Base-by-base conservation (phyloP, 148 eudicot species). In the Simmondsia chinensis region DNA sequence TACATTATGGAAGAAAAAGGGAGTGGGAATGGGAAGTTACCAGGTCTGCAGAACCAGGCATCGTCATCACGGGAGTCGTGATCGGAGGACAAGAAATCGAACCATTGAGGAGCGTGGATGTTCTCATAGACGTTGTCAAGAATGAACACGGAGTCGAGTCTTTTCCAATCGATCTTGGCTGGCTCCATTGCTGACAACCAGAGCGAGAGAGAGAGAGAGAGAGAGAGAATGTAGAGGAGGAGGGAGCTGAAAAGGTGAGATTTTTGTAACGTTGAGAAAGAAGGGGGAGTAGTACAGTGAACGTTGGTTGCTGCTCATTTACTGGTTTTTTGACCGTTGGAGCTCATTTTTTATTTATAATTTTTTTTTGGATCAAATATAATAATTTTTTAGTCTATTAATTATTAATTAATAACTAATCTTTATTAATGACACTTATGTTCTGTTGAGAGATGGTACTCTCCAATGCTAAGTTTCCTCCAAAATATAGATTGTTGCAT, bases 61-160 rank as follows among this genome's bases (percentile, higher is more conserved):
- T 66, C 74, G 7, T 78, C 91, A 8, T 82, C 87, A 24, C 47
- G 56, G 6, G 70, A 33, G 26, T 30, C 14, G 13, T 19, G 45
- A 32, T 60, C 48, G 3, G 79, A 57, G 23, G 65, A 46, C 9
- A 64, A 48, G 52, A 87, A 80, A 60, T 87, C 94, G 12, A 87
- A 58, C 84, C 87, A 87, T 44, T 79, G 82, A 38, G 96, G 94
- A 4, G 96, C 96, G 39, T 72, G 79, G 59, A 87, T 76, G 66
- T 73, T 43, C 63, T 87, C 96, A 19, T 56, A 82, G 6, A 62
- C 28, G 20, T 71, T 77, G 63, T 87, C 96, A 17, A 46, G 58
- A 1, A 65, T 67, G 25, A 76, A 74, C 4, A 73, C 60, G 0
- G 84, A 82, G 5, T 82, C 79, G 14, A 83, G 20, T 42, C 23